Base-by-base conservation (phyloP, 2,329 filamentous ascomycete species). In the Aureobasidium subglaciale region DNA sequence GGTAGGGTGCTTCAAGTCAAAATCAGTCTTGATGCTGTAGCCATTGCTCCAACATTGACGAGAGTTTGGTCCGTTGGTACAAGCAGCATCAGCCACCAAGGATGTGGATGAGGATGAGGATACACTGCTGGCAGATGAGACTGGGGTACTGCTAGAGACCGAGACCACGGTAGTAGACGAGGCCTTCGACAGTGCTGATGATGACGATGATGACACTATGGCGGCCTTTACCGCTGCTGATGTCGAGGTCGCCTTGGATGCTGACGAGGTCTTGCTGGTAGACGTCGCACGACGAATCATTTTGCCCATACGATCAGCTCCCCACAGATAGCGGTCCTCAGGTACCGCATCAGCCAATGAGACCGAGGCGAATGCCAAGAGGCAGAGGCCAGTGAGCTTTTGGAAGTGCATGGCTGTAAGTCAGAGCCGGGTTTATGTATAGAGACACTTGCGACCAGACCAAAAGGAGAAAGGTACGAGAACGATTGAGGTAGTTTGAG, bases 11-110 rank as follows among this genome's bases (percentile, higher is more conserved):
- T 75, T 74, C n/a, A 62, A 63, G 56, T 76, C 73, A 56, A 74
- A 74, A 55, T 75, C 74, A 8, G 73, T 75, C 29, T 70, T 64
- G 38, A 75, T 72, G 57, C 68, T 72, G 65, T 68, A 74, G 40
- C 73, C 73, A 55, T 63, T 63, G 29, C 63, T 66, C 73, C 73
- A 76, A 60, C 73, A 76, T 13, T 62, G 63, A 59, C 74, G 65
- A 5, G 70, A 71, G 11, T 60, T 61, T 27, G 73, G 68, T 7
- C 67, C 66, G 58, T 75, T 71, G 10, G 67, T 73, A 61, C 74
- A 75, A 22, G 59, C 61, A n/a, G 65, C 61, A 55, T 63, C 62
- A 11, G 58, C 58, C 3, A 59, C 55, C 27, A 46, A 55, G 15
- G 56, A 58, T 2, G 58, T 40, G 7, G 56, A 30, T 5, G 56